Percentiles rank a stretch among this genome's conserved stretches.
Conservation (phyloP, 768 basidiomycete genomes). For the Mycena vulgaris region DNA sequence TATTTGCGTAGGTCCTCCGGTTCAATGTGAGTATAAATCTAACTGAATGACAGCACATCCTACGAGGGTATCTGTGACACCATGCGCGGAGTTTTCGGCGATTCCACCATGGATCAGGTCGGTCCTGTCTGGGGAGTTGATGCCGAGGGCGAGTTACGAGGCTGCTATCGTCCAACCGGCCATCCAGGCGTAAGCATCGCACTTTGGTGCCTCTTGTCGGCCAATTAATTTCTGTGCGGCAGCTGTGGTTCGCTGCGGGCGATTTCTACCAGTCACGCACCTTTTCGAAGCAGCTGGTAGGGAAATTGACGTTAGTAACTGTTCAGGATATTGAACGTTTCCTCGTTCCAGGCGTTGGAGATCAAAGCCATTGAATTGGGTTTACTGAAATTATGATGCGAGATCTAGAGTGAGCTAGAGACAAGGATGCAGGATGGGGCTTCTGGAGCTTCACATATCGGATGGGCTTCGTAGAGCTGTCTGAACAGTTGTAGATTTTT, state of each 20-base stretch:
- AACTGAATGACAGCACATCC: conserved; percentile 45
- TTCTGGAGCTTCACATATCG: too few relatives aligned
- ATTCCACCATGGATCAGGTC: conserved; percentile 50
- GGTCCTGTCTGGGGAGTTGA: conserved; percentile 56
- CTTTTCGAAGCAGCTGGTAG: conserved; percentile 57
- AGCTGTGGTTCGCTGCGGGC: conserved; percentile 61
- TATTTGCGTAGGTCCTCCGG: conserved; percentile 55
- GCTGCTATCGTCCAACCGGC: conserved; percentile 57
- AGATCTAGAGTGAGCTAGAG: too few relatives aligned
- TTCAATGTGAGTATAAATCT: background rate
- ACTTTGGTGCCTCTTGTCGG: background rate
- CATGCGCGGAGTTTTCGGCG: conserved; percentile 52
- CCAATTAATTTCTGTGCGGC: background rate
- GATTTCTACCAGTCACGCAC: conserved; percentile 52
- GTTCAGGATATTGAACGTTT: background rate
- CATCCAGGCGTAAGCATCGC: conserved; percentile 55
- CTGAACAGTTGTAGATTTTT: too few relatives aligned
- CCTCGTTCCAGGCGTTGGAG: conserved; percentile 46
- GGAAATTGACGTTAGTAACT: conserved; percentile 11
- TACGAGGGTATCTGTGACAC: conserved; percentile 51
- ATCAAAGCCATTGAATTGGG: conserved; percentile 50
- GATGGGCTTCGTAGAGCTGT: too few relatives aligned
- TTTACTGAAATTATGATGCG: background rate
- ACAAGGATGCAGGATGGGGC: too few relatives aligned
- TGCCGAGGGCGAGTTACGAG: conserved; percentile 57